Evolutionary conservation across 2,329 filamentous ascomycete species (phyloP), one percentile per base, ranked within the genome.

Genomic region (Blastomyces parvus): DNA sequence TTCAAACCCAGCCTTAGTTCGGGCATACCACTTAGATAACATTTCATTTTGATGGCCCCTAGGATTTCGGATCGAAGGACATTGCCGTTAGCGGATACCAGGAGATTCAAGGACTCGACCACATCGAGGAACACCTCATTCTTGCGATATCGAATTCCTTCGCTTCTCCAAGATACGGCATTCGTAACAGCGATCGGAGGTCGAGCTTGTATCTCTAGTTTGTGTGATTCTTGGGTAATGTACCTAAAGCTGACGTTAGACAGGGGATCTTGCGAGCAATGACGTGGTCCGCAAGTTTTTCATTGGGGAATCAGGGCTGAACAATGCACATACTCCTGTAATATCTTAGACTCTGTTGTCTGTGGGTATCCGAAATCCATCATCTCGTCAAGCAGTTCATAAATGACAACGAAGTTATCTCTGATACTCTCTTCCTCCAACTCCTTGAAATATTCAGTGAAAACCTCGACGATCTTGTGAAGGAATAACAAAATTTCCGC

Each of bases 341-440:
- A 81, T 75, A 99, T 99, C 84, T 99, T 99, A 76, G 86, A 90
- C 78, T 99, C 94, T 68, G 94, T 99, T 11, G 94, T 99, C 77
- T 99, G 94, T 6, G 94, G 94, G 76, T 99, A 97, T 67, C 94
- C 94, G 82, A 99, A 99, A 79, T 99, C 94, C 94, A 99, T 99
- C 94, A 99, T 99, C 81, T 99, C 94, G 74, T 99, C 94, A 67
- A 99, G 85, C 66, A 99, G 80, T 79, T 99, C 94, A 82, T 99
- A 99, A 73, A 99, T 99, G 74, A 99, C 87, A 76, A 99, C 94
- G 74, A 99, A 99, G 81, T 99, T 99, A 82, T 99, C 94, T 70
- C 94, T 87, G 76, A 99, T 99, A 71, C 91, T 96, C 79, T 99
- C 94, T 77, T 99, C 94, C 78, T 99, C 94, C 65, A 99, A 84